Percentiles rank a stretch among this genome's conserved stretches.
phyloP scores from a whole-genome alignment of 2,329 filamentous ascomycete genomes.

The Cladophialophora immunda region DNA sequence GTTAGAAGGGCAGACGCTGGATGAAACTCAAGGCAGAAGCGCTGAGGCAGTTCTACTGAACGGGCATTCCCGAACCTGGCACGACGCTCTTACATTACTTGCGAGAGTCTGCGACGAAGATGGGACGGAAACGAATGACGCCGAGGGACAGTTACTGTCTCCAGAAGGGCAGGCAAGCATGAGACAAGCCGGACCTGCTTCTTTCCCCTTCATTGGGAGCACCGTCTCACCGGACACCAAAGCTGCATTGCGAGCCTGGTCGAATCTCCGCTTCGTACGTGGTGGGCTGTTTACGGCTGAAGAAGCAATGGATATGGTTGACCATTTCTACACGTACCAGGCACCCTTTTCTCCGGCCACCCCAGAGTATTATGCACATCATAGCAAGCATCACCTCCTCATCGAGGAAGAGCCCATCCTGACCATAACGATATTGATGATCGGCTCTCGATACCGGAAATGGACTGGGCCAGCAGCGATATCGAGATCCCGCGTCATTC shows the following conservation, averaged over 20 bases:
- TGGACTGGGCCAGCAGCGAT: constrained; percentile 8
- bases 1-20: neutral
- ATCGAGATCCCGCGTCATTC: constrained; percentile 6
- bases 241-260: constrained; percentile 9
- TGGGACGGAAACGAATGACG: neutral
- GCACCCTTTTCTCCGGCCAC: constrained; percentile 8
- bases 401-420: constrained; percentile 12
- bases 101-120: constrained; percentile 13
- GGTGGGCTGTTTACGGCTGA: constrained; percentile 14
- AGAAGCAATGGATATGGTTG: constrained; percentile 15
- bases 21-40: constrained; percentile 8
- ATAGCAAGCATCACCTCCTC: constrained; percentile 11
- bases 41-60: constrained; percentile 11
- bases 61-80: constrained; percentile 12
- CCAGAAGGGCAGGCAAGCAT: constrained; percentile 2
- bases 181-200: constrained; percentile 4
- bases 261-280: constrained; percentile 10
- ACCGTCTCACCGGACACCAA: neutral
- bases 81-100: constrained; percentile 10
- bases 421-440: constrained; percentile 14
- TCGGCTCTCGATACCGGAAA: constrained; percentile 12
- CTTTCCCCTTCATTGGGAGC: constrained; percentile 7
- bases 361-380: constrained; percentile 13
- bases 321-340: constrained; percentile 16
- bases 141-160: constrained; percentile 8